A percentile compares a stretch with the other conserved stretches of the same genome.
phyloP scores from a whole-genome alignment of 163 green algal genomes.

The Chlorella variabilis region DNA sequence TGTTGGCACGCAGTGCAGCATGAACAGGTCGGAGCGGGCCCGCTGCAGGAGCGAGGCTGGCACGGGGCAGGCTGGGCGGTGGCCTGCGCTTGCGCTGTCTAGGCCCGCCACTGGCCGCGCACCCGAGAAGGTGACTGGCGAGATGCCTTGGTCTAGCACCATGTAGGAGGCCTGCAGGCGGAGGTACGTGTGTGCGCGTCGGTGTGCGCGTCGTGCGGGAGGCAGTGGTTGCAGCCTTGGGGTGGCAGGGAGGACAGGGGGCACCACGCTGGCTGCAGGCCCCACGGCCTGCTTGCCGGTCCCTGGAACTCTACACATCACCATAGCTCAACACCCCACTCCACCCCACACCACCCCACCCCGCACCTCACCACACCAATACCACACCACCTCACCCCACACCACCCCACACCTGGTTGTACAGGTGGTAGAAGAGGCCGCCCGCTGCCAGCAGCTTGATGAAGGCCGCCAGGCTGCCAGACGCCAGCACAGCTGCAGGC shows the following conservation, averaged over 20 bases:
- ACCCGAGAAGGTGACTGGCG: constrained; percentile 87
- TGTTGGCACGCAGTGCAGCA: no score
- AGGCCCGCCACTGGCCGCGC: no score
- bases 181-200: no score
- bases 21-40: no score
- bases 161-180: constrained; percentile 62
- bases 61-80: no score
- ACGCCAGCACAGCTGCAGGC: constrained; percentile 11
- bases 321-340: background rate
- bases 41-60: no score
- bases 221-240: background rate
- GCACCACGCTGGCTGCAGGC: background rate
- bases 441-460: constrained; percentile 71
- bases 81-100: no score
- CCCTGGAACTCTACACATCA: no score
- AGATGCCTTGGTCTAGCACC: constrained; percentile 91
- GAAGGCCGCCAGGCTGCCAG: constrained; percentile 40
- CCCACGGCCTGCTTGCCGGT: no score
- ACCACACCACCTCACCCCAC: no score
- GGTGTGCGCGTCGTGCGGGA: background rate
- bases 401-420: constrained; percentile 83
- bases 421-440: constrained; percentile 96
- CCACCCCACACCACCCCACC: background rate
- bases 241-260: background rate
- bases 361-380: no score